Conservation (phyloP, 768 basidiomycete genomes). For the Trametopsis cervina region DNA sequence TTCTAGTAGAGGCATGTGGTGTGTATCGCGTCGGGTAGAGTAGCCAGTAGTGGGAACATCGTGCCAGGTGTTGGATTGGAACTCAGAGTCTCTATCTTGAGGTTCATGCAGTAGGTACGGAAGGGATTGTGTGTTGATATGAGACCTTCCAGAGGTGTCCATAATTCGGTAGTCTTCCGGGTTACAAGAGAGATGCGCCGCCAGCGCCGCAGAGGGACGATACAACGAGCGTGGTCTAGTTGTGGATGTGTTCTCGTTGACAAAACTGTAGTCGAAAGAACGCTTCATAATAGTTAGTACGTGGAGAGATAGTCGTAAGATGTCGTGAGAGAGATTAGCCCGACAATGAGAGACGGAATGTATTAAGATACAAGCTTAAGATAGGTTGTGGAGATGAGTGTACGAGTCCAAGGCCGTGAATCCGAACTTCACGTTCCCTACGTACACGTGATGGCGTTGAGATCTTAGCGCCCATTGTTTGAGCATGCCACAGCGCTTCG, state of each 20-base stretch:
- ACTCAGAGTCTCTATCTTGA: conserved; percentile 2
- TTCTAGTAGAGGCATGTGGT: neutral
- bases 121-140: neutral
- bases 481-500: no score
- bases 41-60: neutral
- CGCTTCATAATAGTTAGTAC: conserved; percentile 14
- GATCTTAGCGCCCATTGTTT: no score
- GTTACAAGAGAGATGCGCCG: conserved; percentile 10
- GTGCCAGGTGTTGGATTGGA: conserved; percentile 12
- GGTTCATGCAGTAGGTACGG: neutral
- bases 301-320: conserved; percentile 8
- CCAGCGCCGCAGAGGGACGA: conserved; percentile 15
- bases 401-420: neutral
- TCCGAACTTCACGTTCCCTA: neutral
- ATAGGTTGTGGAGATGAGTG: conserved; percentile 5
- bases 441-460: neutral
- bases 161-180: conserved; percentile 1
- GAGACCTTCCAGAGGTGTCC: no score
- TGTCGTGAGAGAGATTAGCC: conserved; percentile 8
- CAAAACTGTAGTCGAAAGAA: conserved; percentile 17
- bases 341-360: neutral
- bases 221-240: conserved; percentile 12
- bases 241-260: conserved; percentile 1
- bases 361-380: neutral
- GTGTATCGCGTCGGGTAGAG: neutral